Evolutionary conservation across 768 basidiomycete species (phyloP).

Genomic region (Guyanaporus albipodus): DNA sequence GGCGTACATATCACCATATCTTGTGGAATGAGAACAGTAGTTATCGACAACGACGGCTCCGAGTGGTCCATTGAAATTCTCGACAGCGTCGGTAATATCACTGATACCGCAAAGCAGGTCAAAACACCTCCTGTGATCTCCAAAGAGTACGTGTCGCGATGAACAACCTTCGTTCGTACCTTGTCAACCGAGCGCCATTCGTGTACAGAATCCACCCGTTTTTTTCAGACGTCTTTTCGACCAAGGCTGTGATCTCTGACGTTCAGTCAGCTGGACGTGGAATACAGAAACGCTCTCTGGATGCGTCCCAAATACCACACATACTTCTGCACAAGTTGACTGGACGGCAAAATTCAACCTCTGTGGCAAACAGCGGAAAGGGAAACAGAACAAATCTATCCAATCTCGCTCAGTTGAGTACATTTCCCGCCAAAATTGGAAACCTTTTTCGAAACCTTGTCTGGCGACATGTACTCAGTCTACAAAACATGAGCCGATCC

Average conservation of each 20-base stretch:
- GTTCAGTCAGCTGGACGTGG: not conserved
- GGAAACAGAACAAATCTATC: not conserved
- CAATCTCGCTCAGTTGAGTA: constrained; percentile 13
- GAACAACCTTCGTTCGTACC: constrained; percentile 10
- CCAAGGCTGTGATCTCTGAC: not conserved
- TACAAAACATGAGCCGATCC: too few relatives aligned
- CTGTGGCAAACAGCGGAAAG: not conserved
- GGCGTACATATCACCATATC: too few relatives aligned
- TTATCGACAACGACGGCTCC: constrained; percentile 16
- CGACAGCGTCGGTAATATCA: constrained; percentile 20
- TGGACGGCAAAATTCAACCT: not conserved
- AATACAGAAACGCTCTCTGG: not conserved
- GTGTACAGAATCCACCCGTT: constrained; percentile 19
- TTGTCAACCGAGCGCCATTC: constrained; percentile 4
- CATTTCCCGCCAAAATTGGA: not conserved
- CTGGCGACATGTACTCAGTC: too few relatives aligned
- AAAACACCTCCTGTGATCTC: constrained; percentile 11
- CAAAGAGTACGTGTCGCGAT: constrained; percentile 15
- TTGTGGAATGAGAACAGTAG: constrained; percentile 17
- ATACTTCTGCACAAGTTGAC: not conserved
- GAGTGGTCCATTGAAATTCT: constrained; percentile 33
- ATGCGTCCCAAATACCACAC: not conserved
- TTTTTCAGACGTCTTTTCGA: constrained; percentile 15
- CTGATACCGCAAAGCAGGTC: constrained; percentile 12
- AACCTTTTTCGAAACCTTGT: too few relatives aligned